Conservation (phyloP, 352 stramenopile genomes). For the Phytophthora agathidicida region DNA sequence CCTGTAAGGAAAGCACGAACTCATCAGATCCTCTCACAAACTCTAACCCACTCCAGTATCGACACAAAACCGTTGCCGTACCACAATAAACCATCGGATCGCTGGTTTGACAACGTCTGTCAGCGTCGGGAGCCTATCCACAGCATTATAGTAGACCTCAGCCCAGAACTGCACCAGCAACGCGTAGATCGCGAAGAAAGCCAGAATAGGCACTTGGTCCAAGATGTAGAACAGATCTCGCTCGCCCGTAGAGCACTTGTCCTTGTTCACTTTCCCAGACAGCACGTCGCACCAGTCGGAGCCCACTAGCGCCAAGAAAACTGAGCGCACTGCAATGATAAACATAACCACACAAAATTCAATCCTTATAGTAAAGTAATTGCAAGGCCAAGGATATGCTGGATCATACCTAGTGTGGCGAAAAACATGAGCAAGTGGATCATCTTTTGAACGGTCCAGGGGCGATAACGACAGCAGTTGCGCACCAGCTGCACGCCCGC, state of each 20-base stretch:
- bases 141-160: slow-evolving; percentile 90
- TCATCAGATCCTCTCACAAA: not conserved
- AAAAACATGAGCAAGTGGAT: slow-evolving; percentile 86
- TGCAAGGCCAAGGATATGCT: no score
- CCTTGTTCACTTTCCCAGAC: slow-evolving; percentile 63
- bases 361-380: not conserved
- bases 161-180: slow-evolving; percentile 90
- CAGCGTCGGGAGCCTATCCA: slow-evolving; percentile 72
- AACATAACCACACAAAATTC: not conserved
- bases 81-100: slow-evolving; percentile 65
- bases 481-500: slow-evolving; percentile 75
- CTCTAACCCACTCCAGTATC: not conserved
- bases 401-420: slow-evolving; percentile 58
- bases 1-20: slow-evolving; percentile 27
- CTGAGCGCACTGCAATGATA: slow-evolving; percentile 48
- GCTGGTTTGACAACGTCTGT: slow-evolving; percentile 72
- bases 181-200: slow-evolving; percentile 84
- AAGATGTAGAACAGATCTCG: slow-evolving; percentile 88
- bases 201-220: slow-evolving; percentile 82
- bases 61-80: slow-evolving; percentile 22
- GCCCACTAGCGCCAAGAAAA: slow-evolving; percentile 78
- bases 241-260: slow-evolving; percentile 62
- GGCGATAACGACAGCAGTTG: slow-evolving; percentile 83
- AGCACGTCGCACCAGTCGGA: slow-evolving; percentile 85
- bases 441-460: slow-evolving; percentile 90